These are phyloP conservation scores for Apiospora phragmitis DNA, from an alignment of 2,329 filamentous ascomycete species.

Conservation along the genomic window DNA sequence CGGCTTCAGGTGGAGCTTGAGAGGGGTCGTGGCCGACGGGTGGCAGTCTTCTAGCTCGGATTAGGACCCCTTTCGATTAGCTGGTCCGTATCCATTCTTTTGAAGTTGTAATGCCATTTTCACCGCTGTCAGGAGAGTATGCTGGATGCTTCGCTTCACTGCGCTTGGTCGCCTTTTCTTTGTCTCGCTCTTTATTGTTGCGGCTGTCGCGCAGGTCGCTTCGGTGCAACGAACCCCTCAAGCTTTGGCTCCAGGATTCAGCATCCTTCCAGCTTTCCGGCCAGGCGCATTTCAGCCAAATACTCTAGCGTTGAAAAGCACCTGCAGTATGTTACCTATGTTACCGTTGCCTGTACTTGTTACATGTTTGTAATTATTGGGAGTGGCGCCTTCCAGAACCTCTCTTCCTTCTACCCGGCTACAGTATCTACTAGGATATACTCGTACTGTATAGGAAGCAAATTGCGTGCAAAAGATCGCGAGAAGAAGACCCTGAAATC, in stretches of 20 bases:
- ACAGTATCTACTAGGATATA: not conserved
- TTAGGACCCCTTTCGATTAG: not conserved
- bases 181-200: not conserved
- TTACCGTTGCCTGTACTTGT: not conserved
- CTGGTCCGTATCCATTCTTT: not conserved
- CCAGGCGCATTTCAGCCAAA: not conserved
- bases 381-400: not conserved
- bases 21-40: not conserved
- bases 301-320: not conserved
- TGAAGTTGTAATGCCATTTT: constrained; percentile 4
- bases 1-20: not conserved
- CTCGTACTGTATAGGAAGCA: not conserved
- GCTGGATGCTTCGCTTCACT: not conserved
- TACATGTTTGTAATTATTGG: not conserved
- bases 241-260: not conserved
- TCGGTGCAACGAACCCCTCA: not conserved
- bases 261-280: not conserved
- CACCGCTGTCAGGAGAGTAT: not conserved
- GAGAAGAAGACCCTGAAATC: not conserved
- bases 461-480: not conserved
- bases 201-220: not conserved
- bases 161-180: not conserved
- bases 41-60: not conserved
- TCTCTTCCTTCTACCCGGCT: not conserved
- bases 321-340: not conserved